These are phyloP conservation scores for Mesembryanthemum crystallinum DNA, from an alignment of 148 eudicot genomes.

Conservation along the genomic window DNA sequence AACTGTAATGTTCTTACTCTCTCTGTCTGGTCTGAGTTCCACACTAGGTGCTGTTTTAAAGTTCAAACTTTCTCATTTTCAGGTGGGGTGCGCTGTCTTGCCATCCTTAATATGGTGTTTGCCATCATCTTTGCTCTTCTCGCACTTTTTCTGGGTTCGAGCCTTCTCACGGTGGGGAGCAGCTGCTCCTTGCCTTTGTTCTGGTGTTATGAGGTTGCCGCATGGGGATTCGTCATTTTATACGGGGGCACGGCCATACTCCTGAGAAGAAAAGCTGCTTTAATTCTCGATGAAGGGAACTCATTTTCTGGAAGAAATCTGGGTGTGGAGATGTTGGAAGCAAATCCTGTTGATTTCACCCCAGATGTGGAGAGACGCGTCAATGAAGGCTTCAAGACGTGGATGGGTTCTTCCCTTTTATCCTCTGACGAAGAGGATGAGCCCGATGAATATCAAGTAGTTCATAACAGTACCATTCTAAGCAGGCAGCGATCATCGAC, in stretches of 20 bases:
- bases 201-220: conserved; percentile 86
- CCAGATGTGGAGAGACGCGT: conserved; percentile 91
- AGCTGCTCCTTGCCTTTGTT: conserved; percentile 84
- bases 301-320: conserved; percentile 43
- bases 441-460: conserved; percentile 52
- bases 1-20: not conserved
- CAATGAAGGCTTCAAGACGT: conserved; percentile 76
- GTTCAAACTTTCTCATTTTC: not conserved
- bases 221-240: conserved; percentile 81
- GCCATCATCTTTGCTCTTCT: conserved; percentile 73
- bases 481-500: conserved; percentile 28
- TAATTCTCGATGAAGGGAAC: conserved; percentile 56
- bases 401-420: conserved; percentile 88
- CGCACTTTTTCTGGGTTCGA: conserved; percentile 79
- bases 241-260: conserved; percentile 62
- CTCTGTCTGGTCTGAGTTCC: too few species aligned
- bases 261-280: conserved; percentile 68
- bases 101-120: conserved; percentile 61
- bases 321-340: conserved; percentile 85
- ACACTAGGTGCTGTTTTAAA: not conserved
- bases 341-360: conserved; percentile 53
- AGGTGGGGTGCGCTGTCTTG: conserved; percentile 94
- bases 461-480: conserved; percentile 19
- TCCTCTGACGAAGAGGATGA: conserved; percentile 95
- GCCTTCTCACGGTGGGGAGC: conserved; percentile 78